Base-by-base conservation (phyloP, 1,284 basidiomycete species). In the Sporisorium graminicola region DNA sequence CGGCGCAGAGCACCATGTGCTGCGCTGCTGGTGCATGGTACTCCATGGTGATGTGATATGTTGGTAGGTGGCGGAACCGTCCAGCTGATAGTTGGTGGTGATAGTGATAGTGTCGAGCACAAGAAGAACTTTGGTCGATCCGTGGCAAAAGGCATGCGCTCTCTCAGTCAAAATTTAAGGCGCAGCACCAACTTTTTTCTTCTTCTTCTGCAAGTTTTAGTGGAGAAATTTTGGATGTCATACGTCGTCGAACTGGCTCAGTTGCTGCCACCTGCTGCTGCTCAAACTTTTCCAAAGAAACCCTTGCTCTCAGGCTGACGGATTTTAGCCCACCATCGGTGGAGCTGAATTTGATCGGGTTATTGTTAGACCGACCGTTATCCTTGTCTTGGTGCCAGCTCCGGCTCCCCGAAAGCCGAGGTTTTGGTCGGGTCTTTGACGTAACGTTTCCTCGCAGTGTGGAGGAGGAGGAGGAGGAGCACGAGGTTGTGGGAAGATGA, bases 1-100 rank as follows among this genome's bases (percentile, higher is more conserved):
- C 87, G 61, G 86, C 86, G 65, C 86, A 86, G 43, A 86, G 84
- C 57, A 86, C 85, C 76, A 86, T 81, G 61, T 77, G 78, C 76
- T 81, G 81, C 50, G 79, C 74, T 65, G 74, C 68, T 54, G 79
- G 70, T 65, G 80, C 65, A 51, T 81, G 77, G 44, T 82, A 82
- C 68, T 82, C 80, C 80, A 82, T 82, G 31, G 24, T 20, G 13
- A 16, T 50, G 2, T 8, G 20, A 18, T 2, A 2, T 13, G 20
- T 29, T 26, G 33, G 42, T n/a, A 12, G 16, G 40, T 29, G 2
- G 29, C 18, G 29, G 5, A 31, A 40, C 31, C 37, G 31, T 35
- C 31, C 14, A 27, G 33, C 8, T 50, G 42, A 26, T 35, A 44
- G 43, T 43, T 20, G 35, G 7, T 26, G 13, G 20, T 20, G 24